Evolutionary conservation across 345 rosid genomes (phyloP).

Genomic region (Geranium rotundifolium): DNA sequence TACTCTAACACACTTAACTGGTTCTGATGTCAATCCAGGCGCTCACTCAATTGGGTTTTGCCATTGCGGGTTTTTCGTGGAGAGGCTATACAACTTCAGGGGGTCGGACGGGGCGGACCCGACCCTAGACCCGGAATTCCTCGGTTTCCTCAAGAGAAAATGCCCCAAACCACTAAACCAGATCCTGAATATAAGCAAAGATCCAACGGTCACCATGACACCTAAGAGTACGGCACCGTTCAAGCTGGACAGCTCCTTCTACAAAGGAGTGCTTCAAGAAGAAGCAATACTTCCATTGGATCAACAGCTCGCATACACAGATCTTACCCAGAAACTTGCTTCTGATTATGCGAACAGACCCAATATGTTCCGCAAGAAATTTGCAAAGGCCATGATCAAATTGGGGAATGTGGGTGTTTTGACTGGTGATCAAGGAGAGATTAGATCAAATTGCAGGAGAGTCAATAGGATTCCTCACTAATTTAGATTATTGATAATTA

Average conservation of each 20-base stretch:
- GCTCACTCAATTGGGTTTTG: constrained; percentile 14
- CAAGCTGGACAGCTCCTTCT: constrained; percentile 12
- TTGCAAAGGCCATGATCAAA: constrained; percentile 15
- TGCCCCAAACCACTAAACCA: constrained; percentile 3
- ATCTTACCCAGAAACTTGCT: constrained; percentile 4
- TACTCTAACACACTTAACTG: background rate
- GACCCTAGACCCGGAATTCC: constrained; percentile 2
- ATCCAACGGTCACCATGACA: constrained; percentile 10
- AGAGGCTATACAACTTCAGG: constrained; percentile 10
- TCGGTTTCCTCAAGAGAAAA: constrained; percentile 4
- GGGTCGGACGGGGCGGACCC: constrained; percentile 12
- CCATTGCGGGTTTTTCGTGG: constrained; percentile 14
- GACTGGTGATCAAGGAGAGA: constrained; percentile 12
- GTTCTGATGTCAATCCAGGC: constrained; percentile 2
- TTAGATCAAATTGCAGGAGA: constrained; percentile 14
- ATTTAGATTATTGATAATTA: too few species aligned
- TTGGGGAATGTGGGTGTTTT: constrained; percentile 6
- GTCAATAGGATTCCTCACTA: constrained; percentile 1
- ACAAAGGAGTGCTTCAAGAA: constrained; percentile 6
- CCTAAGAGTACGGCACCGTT: constrained; percentile 6
- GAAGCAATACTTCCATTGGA: constrained; percentile 9
- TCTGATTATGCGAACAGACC: constrained; percentile 4
- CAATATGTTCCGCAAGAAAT: constrained; percentile 8
- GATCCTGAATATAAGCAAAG: constrained; percentile 9
- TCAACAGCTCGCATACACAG: constrained; percentile 12